Evolutionary conservation across 306 rosid genomes (phyloP).

Genomic region (Prosopis cineraria): DNA sequence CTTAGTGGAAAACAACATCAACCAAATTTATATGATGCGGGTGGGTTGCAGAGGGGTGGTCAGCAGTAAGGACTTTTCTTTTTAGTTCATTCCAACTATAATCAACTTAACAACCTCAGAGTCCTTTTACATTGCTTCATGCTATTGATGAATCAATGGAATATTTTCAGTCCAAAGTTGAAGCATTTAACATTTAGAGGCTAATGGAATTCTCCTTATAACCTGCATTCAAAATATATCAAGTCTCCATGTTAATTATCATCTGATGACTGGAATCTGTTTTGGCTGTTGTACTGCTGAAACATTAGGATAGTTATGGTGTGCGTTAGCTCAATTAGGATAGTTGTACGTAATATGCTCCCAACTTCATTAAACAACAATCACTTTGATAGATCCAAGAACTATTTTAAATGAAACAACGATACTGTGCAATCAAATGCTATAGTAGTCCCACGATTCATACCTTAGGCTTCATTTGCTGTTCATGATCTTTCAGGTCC

Average conservation of each 20-base stretch:
- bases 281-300: neutral
- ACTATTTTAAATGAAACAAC: constrained; percentile 5
- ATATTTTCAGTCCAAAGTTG: neutral
- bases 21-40: neutral
- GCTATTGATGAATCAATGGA: neutral
- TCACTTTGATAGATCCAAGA: constrained; percentile 11
- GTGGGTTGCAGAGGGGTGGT: neutral
- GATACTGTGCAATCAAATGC: constrained; percentile 16
- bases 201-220: neutral
- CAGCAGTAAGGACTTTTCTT: constrained; percentile 4
- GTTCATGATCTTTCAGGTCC: constrained; percentile 86
- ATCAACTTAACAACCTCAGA: neutral
- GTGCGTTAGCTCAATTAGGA: neutral
- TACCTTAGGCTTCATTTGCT: constrained; percentile 91
- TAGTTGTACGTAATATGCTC: neutral
- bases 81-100: constrained; percentile 17
- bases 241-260: neutral
- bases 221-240: neutral
- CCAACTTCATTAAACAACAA: neutral
- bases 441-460: constrained; percentile 28
- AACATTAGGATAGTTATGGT: neutral
- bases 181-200: neutral
- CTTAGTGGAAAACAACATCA: constrained; percentile 18
- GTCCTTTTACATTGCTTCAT: constrained; percentile 1
- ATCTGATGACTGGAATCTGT: neutral